Evolutionary conservation across 495 filamentous ascomycete genomes (phyloP).

Genomic region (Hypomontagnella submonticulosa): DNA sequence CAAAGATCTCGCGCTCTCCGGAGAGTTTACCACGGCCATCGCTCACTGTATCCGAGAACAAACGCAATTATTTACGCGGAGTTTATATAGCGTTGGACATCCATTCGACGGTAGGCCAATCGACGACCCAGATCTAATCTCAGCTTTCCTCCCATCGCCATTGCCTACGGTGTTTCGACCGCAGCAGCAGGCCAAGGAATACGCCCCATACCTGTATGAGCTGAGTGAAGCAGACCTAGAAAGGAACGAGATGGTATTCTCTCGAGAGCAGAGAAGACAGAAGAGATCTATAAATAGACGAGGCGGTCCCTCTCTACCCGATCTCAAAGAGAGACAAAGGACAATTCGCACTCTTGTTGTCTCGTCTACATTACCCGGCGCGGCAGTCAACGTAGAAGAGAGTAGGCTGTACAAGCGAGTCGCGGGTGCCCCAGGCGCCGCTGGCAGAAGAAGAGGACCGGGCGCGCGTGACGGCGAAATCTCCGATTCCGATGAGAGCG

Average conservation of each 20-base stretch:
- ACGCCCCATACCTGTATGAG: conserved; percentile 91
- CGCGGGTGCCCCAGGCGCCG: conserved; percentile 57
- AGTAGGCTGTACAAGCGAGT: conserved; percentile 83
- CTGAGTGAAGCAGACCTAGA: conserved; percentile 91
- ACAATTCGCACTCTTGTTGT: conserved; percentile 92
- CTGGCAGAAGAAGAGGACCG: conserved; percentile 66
- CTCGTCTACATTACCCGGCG: conserved; percentile 89
- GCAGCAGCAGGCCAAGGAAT: conserved; percentile 91
- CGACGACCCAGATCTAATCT: conserved; percentile 86
- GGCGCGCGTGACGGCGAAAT: conserved; percentile 76
- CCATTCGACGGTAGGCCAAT: conserved; percentile 94
- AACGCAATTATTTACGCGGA: conserved; percentile 90
- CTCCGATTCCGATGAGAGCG: conserved; percentile 87
- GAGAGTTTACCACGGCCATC: conserved; percentile 97
- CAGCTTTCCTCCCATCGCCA: conserved; percentile 87
- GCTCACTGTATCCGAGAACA: conserved; percentile 98
- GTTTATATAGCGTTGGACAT: conserved; percentile 91
- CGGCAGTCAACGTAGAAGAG: conserved; percentile 80
- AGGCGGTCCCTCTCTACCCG: conserved; percentile 92
- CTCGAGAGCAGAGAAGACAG: conserved; percentile 90
- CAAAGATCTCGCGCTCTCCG: conserved; percentile 87
- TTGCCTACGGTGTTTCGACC: conserved; percentile 85
- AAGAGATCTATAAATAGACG: conserved; percentile 94
- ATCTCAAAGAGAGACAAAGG: conserved; percentile 92
- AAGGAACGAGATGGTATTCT: conserved; percentile 88